These are phyloP conservation scores for Articulospora tetracladia DNA, from an alignment of 495 filamentous ascomycete genomes.

Conservation along the genomic window DNA sequence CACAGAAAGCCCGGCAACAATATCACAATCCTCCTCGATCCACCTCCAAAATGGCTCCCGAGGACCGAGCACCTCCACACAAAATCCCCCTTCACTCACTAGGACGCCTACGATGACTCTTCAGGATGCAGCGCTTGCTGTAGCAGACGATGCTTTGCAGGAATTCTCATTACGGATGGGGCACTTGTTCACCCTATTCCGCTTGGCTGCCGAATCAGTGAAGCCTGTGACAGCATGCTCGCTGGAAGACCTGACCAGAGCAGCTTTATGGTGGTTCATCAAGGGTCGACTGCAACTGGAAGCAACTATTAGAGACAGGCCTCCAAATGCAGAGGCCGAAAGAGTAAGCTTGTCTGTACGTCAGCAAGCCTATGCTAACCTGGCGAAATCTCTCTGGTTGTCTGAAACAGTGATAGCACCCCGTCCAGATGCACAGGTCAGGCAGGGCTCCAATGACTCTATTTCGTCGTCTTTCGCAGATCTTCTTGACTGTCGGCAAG, in stretches of 20 bases:
- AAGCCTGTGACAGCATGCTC: slow-evolving; percentile 56
- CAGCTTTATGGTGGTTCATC: slow-evolving; percentile 84
- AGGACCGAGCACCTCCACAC: not conserved
- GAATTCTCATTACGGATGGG: slow-evolving; percentile 63
- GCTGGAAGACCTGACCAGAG: slow-evolving; percentile 62
- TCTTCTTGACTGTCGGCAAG: slow-evolving; percentile 48
- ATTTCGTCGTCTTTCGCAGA: slow-evolving; percentile 33
- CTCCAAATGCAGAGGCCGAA: slow-evolving; percentile 40
- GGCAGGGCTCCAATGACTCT: slow-evolving; percentile 21
- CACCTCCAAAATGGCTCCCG: not conserved
- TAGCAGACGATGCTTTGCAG: slow-evolving; percentile 59
- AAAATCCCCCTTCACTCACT: not conserved
- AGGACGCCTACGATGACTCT: slow-evolving; percentile 11
- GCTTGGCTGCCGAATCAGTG: slow-evolving; percentile 65
- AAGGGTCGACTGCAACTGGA: slow-evolving; percentile 72
- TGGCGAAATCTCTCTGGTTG: slow-evolving; percentile 84
- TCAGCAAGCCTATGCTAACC: slow-evolving; percentile 70
- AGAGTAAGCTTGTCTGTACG: slow-evolving; percentile 37
- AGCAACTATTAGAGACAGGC: slow-evolving; percentile 54
- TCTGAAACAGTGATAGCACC: slow-evolving; percentile 58
- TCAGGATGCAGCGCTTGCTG: slow-evolving; percentile 25
- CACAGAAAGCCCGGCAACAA: not conserved
- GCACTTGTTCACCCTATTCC: slow-evolving; percentile 65
- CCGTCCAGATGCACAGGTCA: slow-evolving; percentile 32
- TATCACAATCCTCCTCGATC: not conserved